A percentile compares a stretch with the other conserved stretches of the same genome.
Evolutionary conservation across 345 rosid genomes (phyloP).

Genomic region (Linum tenue): DNA sequence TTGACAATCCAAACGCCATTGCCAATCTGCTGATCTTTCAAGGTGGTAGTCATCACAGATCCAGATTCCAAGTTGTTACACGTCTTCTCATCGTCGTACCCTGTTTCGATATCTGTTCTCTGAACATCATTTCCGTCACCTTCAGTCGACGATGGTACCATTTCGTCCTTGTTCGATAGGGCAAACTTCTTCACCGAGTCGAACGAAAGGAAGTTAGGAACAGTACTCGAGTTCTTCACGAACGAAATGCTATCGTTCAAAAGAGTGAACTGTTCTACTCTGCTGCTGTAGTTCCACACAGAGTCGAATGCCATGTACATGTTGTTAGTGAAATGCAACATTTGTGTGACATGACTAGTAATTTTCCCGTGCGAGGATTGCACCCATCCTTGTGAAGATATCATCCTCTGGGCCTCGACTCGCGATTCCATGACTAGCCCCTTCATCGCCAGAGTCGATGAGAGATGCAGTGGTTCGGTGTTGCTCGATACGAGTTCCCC

Average conservation of each 20-base stretch:
- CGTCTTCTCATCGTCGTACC: conserved; percentile 46
- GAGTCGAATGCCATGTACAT: conserved; percentile 46
- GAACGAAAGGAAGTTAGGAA: conserved; percentile 6
- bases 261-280: conserved; percentile 48
- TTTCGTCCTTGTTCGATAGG: conserved; percentile 21
- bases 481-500: conserved; percentile 47
- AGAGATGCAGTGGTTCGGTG: background rate
- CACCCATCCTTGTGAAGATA: conserved; percentile 53
- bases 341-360: conserved; percentile 38
- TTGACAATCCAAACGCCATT: conserved; percentile 38
- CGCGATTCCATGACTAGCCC: conserved; percentile 52
- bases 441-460: conserved; percentile 20
- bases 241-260: conserved; percentile 40
- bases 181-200: conserved; percentile 45
- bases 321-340: conserved; percentile 39
- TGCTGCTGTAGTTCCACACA: background rate
- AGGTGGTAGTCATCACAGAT: conserved; percentile 8
- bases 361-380: conserved; percentile 55
- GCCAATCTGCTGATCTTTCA: conserved; percentile 48
- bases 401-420: conserved; percentile 38
- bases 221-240: conserved; percentile 5
- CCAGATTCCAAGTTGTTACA: conserved; percentile 2
- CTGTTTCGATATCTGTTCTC: conserved; percentile 40
- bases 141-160: conserved; percentile 22
- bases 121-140: conserved; percentile 24